Evolutionary conservation across 2,329 filamentous ascomycete species (phyloP).

Genomic region (Diplocarpon rosae): DNA sequence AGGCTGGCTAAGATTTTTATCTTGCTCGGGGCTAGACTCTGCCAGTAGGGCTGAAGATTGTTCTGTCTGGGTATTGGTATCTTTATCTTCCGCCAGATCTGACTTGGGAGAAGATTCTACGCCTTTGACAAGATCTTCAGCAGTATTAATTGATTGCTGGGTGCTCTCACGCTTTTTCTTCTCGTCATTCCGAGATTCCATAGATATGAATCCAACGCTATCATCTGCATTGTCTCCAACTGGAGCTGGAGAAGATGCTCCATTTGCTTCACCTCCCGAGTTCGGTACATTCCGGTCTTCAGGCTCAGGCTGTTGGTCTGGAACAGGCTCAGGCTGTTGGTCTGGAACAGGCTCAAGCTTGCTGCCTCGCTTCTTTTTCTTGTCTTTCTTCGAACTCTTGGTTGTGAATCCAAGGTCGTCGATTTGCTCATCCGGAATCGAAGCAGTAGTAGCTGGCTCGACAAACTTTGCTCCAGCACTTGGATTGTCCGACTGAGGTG

Average conservation of each 20-base stretch:
- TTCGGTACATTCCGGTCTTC: background rate
- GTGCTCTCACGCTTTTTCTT: background rate
- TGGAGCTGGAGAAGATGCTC: background rate
- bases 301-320: background rate
- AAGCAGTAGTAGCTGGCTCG: background rate
- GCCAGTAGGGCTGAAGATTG: background rate
- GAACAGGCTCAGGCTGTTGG: background rate
- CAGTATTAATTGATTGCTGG: background rate
- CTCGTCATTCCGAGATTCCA: conserved; percentile 4
- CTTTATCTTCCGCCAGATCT: background rate
- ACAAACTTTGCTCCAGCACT: background rate
- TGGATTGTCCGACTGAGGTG: background rate
- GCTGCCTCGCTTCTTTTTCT: conserved; percentile 13
- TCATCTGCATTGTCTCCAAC: background rate
- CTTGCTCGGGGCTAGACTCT: background rate
- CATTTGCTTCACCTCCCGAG: background rate
- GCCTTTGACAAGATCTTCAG: background rate
- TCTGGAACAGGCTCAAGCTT: background rate
- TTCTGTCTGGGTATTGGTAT: background rate
- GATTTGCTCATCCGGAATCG: background rate
- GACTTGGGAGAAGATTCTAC: background rate
- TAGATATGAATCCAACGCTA: background rate
- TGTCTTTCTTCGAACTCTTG: conserved; percentile 6
- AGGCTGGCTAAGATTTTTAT: background rate
- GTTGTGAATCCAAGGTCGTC: background rate